phyloP scores from a whole-genome alignment of 768 basidiomycete species.

The Lyophyllum shimeji region DNA sequence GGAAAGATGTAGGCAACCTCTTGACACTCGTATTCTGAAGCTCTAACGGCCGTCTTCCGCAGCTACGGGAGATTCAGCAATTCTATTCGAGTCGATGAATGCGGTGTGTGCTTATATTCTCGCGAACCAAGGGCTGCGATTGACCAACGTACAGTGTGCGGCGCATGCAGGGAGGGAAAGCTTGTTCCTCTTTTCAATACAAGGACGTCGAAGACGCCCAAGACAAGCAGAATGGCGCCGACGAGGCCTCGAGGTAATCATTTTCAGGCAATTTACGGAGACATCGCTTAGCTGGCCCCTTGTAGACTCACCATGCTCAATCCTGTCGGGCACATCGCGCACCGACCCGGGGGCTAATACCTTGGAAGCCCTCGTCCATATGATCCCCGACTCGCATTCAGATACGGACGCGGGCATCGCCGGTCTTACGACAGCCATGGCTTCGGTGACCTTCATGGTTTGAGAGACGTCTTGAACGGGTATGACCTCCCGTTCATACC shows the following conservation, averaged over 20 bases:
- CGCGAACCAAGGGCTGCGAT: not conserved
- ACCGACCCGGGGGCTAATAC: not conserved
- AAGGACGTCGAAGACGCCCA: conserved; percentile 28
- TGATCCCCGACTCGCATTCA: conserved; percentile 18
- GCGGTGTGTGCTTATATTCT: conserved; percentile 40
- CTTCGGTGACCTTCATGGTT: conserved; percentile 17
- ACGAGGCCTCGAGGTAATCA: conserved; percentile 43
- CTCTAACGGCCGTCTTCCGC: not conserved
- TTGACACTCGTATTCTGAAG: not conserved
- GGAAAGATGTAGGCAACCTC: conserved; percentile 50
- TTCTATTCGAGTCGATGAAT: conserved; percentile 66
- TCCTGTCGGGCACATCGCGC: not conserved
- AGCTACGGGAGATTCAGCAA: conserved; percentile 78
- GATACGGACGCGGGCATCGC: conserved; percentile 36
- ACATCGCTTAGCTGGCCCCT: not conserved
- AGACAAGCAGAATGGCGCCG: conserved; percentile 44
- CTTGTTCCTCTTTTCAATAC: conserved; percentile 57
- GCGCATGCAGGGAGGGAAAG: conserved; percentile 59
- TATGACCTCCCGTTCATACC: not conserved
- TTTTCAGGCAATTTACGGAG: not conserved
- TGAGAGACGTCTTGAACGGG: not conserved
- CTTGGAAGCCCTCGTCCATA: conserved; percentile 3
- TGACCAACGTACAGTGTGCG: conserved; percentile 49
- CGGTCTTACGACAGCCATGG: conserved; percentile 26
- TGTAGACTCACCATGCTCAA: conserved; percentile 34